These are phyloP conservation scores for Globisporangium viniferum DNA, from an alignment of 352 stramenopile genomes.

Conservation along the genomic window DNA sequence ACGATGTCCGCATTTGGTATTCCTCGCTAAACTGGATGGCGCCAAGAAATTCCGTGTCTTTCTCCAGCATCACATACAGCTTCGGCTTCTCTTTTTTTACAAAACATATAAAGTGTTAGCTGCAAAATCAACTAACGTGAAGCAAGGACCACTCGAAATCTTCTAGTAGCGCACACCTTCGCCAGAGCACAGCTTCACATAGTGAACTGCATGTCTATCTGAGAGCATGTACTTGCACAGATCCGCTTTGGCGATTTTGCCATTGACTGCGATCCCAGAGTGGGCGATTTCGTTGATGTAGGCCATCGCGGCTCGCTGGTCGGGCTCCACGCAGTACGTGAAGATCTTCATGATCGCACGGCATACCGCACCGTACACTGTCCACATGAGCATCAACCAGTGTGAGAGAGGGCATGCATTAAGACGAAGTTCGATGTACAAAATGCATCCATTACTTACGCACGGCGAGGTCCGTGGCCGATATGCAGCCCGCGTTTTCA, in stretches of 20 bases:
- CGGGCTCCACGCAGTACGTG: conserved; percentile 40
- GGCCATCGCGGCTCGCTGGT: conserved; percentile 34
- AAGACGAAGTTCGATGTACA: not conserved
- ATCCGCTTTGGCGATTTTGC: conserved; percentile 26
- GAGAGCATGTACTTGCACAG: conserved; percentile 57
- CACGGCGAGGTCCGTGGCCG: conserved; percentile 41
- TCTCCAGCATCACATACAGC: conserved; percentile 61
- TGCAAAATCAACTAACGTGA: not conserved
- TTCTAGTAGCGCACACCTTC: conserved; percentile 23
- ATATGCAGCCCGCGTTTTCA: conserved; percentile 30
- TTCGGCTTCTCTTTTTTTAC: conserved; percentile 46
- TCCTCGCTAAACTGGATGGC: conserved; percentile 54
- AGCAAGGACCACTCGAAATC: not conserved
- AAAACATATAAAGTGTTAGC: not conserved
- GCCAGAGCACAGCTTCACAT: conserved; percentile 59
- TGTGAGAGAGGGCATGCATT: not conserved
- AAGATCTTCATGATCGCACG: conserved; percentile 63
- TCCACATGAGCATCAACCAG: conserved; percentile 1
- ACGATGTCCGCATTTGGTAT: conserved; percentile 47
- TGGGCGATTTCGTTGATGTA: conserved; percentile 43
- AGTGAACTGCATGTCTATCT: conserved; percentile 50
- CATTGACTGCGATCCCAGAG: conserved; percentile 23
- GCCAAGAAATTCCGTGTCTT: conserved; percentile 55
- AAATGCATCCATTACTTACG: conserved; percentile 19
- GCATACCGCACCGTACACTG: conserved; percentile 46